Conservation (phyloP, 2,329 filamentous ascomycete species). For the Seiridium unicorne region DNA sequence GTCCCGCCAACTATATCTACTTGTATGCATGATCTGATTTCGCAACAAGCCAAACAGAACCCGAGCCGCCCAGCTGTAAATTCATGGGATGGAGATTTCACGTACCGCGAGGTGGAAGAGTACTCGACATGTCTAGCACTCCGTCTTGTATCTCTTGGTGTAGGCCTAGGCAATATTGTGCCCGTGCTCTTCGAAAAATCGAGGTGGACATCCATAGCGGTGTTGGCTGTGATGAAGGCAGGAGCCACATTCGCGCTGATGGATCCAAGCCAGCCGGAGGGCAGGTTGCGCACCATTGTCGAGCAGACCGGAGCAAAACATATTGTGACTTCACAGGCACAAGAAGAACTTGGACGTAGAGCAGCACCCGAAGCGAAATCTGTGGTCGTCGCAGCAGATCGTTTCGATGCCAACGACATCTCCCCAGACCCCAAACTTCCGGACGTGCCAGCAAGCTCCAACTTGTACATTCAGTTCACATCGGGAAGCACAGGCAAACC, state of each 20-base stretch:
- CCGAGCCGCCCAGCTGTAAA: constrained; percentile 42
- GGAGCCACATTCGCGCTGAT: constrained; percentile 46
- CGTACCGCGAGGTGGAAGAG: constrained; percentile 42
- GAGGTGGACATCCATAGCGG: constrained; percentile 41
- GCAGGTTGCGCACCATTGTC: constrained; percentile 41
- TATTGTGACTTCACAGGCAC: constrained; percentile 38
- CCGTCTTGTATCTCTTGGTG: constrained; percentile 35
- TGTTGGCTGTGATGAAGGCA: constrained; percentile 47
- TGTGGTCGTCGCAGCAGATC: constrained; percentile 30
- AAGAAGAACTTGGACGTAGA: constrained; percentile 33
- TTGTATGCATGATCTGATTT: constrained; percentile 48
- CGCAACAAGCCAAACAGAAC: constrained; percentile 31
- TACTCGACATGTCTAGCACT: constrained; percentile 40
- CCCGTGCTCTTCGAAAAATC: constrained; percentile 52
- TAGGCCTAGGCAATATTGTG: constrained; percentile 38
- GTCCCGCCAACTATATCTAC: constrained; percentile 37
- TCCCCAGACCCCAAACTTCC: constrained; percentile 25
- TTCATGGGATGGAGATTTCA: constrained; percentile 49
- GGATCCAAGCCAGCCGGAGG: constrained; percentile 44
- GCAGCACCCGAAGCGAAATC: constrained; percentile 32
- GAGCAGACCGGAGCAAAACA: constrained; percentile 38
- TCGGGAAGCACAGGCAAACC: constrained; percentile 64
- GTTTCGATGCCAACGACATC: constrained; percentile 17
- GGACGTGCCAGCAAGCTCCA: constrained; percentile 37
- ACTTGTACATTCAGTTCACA: constrained; percentile 61